Base-by-base conservation (phyloP, 2,329 filamentous ascomycete genomes). In the Clarireedia sp. region DNA sequence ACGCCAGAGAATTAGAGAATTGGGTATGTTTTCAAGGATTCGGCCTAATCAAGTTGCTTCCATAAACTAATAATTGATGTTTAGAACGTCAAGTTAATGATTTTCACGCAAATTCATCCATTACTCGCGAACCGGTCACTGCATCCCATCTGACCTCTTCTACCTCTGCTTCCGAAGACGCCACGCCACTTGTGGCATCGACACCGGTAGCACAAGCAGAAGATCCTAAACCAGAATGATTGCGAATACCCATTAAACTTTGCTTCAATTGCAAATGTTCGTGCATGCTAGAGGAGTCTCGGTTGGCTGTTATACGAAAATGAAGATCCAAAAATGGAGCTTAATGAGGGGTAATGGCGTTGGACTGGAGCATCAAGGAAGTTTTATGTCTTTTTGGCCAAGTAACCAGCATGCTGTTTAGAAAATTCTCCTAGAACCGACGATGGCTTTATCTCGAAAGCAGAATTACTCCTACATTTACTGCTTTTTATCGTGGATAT, bases 1-100 rank as follows among this genome's bases (percentile, higher is more conserved):
- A 51, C 83, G 85, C 59, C 78, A 85, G 67, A 78, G 88, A 48
- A 87, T 90, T 57, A 78, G 85, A 37, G 87, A 90, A 64, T 72
- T 90, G 14, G 86, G 86, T 87, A 72, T 62, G 75, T 62, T 37
- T 29, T 48, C 21, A 41, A 40, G 37, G 36, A 40, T 16, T 5
- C 24, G 7, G 6, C 19, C 8, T 8, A 19, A 41, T 19, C 16
- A n/a, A 19, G 38, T n/a, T 41, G 14, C 21, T 36, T 9, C 21
- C 29, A 1, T 7, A 26, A 23, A 41, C 59, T 63, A 41, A 63
- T 26, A n/a, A 24, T 54, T 43, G 6, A 16, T 43, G n/a, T 58
- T 24, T 41, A 66, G 64, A 67, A 49, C 64, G 65, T 6, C 64
- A 66, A 59, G 60, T 68, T 8, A 60, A 17, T 38, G 67, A 68